Evolutionary conservation across 495 filamentous ascomycete genomes (phyloP).

Genomic region (Evansstolkia leycettana): DNA sequence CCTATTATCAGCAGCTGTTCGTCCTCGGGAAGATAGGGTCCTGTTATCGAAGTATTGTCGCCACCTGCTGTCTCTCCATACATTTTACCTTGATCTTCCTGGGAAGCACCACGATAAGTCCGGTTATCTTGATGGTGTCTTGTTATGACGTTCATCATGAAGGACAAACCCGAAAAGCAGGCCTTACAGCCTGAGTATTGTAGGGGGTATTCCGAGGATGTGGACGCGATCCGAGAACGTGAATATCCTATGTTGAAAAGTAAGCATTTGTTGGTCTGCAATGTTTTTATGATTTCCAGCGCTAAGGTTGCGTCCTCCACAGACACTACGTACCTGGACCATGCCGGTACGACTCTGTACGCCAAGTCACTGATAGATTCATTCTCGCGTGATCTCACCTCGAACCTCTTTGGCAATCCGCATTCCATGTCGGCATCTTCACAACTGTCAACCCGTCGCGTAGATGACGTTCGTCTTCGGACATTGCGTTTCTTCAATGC

Average conservation of each 20-base stretch:
- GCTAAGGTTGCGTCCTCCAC: neutral
- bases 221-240: constrained; percentile 53
- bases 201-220: constrained; percentile 45
- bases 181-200: constrained; percentile 7
- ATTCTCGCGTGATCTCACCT: constrained; percentile 63
- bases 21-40: no score
- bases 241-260: constrained; percentile 85
- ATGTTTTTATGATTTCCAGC: neutral
- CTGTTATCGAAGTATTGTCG: no score
- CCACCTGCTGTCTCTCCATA: no score
- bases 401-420: constrained; percentile 79
- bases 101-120: neutral
- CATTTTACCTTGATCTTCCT: no score
- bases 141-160: constrained; percentile 6
- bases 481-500: constrained; percentile 75
- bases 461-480: constrained; percentile 64
- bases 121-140: neutral
- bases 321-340: constrained; percentile 80
- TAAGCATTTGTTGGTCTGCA: constrained; percentile 17
- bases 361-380: constrained; percentile 69
- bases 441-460: constrained; percentile 55
- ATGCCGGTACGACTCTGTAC: constrained; percentile 80
- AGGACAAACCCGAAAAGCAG: neutral
- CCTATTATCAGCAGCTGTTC: no score
- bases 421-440: constrained; percentile 80